phyloP scores from a whole-genome alignment of 352 stramenopile species.

The Pythium scleroteichum region DNA sequence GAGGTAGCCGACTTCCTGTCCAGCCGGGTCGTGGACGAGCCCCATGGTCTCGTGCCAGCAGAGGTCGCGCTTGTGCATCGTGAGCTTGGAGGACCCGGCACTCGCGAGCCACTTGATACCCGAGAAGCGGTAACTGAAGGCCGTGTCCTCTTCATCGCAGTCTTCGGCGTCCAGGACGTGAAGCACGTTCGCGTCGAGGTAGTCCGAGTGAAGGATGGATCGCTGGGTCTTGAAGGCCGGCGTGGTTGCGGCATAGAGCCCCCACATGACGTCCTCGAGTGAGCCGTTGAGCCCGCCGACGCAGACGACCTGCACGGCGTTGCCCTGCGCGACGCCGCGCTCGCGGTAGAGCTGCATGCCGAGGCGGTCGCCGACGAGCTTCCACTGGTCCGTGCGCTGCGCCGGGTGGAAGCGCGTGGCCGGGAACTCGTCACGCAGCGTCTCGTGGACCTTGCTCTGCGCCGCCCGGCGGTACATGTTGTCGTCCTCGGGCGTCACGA shows the following conservation, averaged over 20 bases:
- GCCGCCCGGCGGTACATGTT: slow-evolving; percentile 40
- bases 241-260: slow-evolving; percentile 51
- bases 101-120: slow-evolving; percentile 67
- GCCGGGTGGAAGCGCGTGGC: slow-evolving; percentile 55
- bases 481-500: slow-evolving; percentile 33
- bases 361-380: slow-evolving; percentile 52
- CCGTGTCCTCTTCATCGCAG: slow-evolving; percentile 49
- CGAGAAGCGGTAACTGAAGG: slow-evolving; percentile 52
- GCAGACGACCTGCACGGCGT: slow-evolving; percentile 49
- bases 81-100: slow-evolving; percentile 44
- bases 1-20: slow-evolving; percentile 58
- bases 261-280: slow-evolving; percentile 64
- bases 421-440: slow-evolving; percentile 43
- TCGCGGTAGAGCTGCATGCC: slow-evolving; percentile 62
- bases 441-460: slow-evolving; percentile 37
- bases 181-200: slow-evolving; percentile 54
- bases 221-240: slow-evolving; percentile 57
- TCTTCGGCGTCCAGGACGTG: slow-evolving; percentile 58
- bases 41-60: slow-evolving; percentile 70
- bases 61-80: slow-evolving; percentile 60
- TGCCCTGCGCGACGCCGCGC: slow-evolving; percentile 47
- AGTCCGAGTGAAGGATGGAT: slow-evolving; percentile 61
- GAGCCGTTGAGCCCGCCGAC: slow-evolving; percentile 50
- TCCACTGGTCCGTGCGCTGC: slow-evolving; percentile 56
- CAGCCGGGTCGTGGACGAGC: slow-evolving; percentile 44